Percentiles rank a stretch among this genome's conserved stretches.
These are phyloP conservation scores for Dendrocalamus sinicus DNA, from an alignment of 176 grass and related monocot genomes.

Conservation along the genomic window DNA sequence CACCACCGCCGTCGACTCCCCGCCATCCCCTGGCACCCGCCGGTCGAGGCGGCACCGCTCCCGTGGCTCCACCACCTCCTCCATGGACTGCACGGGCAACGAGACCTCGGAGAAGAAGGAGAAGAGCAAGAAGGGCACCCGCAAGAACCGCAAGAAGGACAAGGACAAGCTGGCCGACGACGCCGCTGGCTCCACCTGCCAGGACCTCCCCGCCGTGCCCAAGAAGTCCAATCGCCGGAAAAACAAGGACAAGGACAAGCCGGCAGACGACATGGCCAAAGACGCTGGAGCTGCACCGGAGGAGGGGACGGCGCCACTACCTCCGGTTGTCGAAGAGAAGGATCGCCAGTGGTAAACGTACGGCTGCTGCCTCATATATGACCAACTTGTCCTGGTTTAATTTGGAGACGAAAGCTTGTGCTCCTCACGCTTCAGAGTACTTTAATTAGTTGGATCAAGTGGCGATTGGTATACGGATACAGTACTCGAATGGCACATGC, in stretches of 20 bases:
- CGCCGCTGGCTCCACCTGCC: constrained; percentile 17
- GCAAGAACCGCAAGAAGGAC: constrained; percentile 66
- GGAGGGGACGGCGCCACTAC: constrained; percentile 32
- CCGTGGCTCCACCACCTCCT: constrained; percentile 55
- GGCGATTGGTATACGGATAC: constrained; percentile 4
- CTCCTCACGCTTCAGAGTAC: constrained; percentile 23
- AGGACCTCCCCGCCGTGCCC: constrained; percentile 72
- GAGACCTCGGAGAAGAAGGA: constrained; percentile 50
- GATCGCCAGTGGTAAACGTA: not conserved
- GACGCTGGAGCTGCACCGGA: constrained; percentile 34
- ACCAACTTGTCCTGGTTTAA: not conserved
- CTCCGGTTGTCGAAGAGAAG: constrained; percentile 42
- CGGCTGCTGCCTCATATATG: not conserved
- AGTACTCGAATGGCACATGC: constrained; percentile 26
- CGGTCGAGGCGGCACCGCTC: constrained; percentile 74
- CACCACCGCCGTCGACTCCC: constrained; percentile 28
- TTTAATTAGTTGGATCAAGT: constrained; percentile 29
- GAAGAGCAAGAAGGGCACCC: constrained; percentile 59
- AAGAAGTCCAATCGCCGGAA: constrained; percentile 77
- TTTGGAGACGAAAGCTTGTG: constrained; percentile 19
- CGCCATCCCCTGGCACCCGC: constrained; percentile 38
- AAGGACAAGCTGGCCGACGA: constrained; percentile 39
- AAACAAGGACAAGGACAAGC: constrained; percentile 46
- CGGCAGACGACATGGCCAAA: constrained; percentile 30
- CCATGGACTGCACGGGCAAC: constrained; percentile 39